Percentiles rank a stretch among this genome's conserved stretches.
phyloP scores from a whole-genome alignment of 2,329 filamentous ascomycete genomes.

The Diaporthe vexans region DNA sequence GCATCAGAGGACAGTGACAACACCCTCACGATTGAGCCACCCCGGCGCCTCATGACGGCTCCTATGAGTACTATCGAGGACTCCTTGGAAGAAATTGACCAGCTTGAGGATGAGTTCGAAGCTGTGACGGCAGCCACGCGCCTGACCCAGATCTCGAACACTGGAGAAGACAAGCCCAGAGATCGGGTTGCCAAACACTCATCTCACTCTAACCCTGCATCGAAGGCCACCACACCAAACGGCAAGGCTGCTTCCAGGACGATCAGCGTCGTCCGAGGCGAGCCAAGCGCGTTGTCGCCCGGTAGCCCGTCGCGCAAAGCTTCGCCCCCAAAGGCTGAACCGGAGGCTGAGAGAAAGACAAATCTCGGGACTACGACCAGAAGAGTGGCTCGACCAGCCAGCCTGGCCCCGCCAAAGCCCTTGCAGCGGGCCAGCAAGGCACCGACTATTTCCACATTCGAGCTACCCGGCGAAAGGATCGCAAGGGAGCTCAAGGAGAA shows the following conservation, averaged over 20 bases:
- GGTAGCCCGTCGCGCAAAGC: slow-evolving; percentile 10
- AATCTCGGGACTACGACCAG: slow-evolving; percentile 45
- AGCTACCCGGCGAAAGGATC: slow-evolving; percentile 74
- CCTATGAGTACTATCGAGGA: slow-evolving; percentile 65
- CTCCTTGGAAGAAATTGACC: slow-evolving; percentile 73
- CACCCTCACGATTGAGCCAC: slow-evolving; percentile 35
- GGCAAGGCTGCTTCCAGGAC: slow-evolving; percentile 1
- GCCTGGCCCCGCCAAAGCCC: slow-evolving; percentile 61
- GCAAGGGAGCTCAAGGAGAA: slow-evolving; percentile 70
- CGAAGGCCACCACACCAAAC: slow-evolving; percentile 7
- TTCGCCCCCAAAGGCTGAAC: slow-evolving; percentile 12
- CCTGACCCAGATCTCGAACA: slow-evolving; percentile 24
- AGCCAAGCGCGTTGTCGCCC: slow-evolving; percentile 1
- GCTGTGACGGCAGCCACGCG: slow-evolving; percentile 53
- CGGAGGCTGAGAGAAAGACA: slow-evolving; percentile 45
- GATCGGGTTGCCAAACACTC: neutral
- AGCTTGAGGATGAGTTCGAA: slow-evolving; percentile 73
- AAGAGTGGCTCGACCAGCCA: slow-evolving; percentile 54
- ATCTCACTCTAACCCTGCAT: slow-evolving; percentile 13
- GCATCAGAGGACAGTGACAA: slow-evolving; percentile 40
- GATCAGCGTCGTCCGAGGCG: neutral
- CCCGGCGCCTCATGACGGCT: slow-evolving; percentile 20
- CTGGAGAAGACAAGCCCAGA: neutral
- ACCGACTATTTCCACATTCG: slow-evolving; percentile 69
- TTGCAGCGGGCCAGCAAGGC: slow-evolving; percentile 67